Base-by-base conservation (phyloP, 1,284 basidiomycete genomes). In the Apiotrichum mycotoxinovorans region DNA sequence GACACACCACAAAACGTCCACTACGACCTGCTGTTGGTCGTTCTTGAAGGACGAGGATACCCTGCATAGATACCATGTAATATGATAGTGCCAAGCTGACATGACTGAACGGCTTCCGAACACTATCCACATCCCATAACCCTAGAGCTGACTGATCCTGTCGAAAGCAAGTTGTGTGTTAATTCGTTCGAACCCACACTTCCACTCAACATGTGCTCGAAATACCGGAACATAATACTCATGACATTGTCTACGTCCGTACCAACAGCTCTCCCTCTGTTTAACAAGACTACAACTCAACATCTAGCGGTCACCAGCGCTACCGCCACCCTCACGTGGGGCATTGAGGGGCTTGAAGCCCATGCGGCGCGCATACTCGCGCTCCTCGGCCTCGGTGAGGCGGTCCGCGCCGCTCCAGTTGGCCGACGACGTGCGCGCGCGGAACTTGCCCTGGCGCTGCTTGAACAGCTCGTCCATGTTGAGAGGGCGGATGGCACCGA, bases 391-490 rank as follows among this genome's bases (percentile, higher is more conserved):
- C 37, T 80, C 76, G 9, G 91, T 93, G 62, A 97, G 79, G 35
- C 85, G 82, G 78, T 97, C 93, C 17, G 86, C 79, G 18, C 89
- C 90, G 18, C 84, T 83, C 93, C 93, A 97, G 73, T 95, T 95
- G 42, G 93, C 94, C 20, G 90, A 93, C 68, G 89, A 92, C 9
- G 91, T 91, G 52, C 93, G 82, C 15, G 88, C 87, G 58, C 91
- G 82, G 80, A 96, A 95, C 48, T 80, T 79, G 52, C 72, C 69
- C 11, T 66, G 65, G 10, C 87, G 83, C 58, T 85, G 87, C 52
- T 86, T 85, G 68, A 80, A 79, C 62, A 81, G 72, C 61, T 80
- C 78, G n/a, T 80, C 80, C 90, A 96, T 95, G 64, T 80, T 83
- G 60, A 96, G 79, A 2, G 89, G 88, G 59, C 83, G 84, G 66